phyloP scores from a whole-genome alignment of 192 early-diverging fungal species.

The Backusella parvicylindrica region DNA sequence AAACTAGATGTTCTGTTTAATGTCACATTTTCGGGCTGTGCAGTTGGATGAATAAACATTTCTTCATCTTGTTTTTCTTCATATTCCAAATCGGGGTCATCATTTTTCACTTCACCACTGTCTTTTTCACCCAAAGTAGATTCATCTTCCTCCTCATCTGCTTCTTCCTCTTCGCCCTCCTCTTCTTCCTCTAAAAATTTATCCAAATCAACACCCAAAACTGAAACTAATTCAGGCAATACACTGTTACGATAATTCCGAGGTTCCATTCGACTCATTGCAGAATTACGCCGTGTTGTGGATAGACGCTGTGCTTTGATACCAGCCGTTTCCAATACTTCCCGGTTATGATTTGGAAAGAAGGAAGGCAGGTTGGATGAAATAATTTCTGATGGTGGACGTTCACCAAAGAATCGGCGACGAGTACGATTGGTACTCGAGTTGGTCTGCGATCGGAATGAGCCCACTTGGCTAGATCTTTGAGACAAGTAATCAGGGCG shows the following conservation, averaged over 20 bases:
- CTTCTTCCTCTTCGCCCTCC: conserved; percentile 29
- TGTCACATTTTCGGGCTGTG: neutral
- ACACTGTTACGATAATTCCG: conserved; percentile 33
- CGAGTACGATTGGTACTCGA: conserved; percentile 12
- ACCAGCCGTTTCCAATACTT: conserved; percentile 34
- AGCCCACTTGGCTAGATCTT: neutral
- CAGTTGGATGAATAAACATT: neutral
- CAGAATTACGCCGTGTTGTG: conserved; percentile 17
- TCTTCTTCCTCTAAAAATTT: conserved; percentile 31
- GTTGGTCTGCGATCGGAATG: conserved; percentile 4
- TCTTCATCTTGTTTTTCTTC: conserved; percentile 11
- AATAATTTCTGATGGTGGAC: conserved; percentile 92
- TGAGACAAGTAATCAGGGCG: neutral
- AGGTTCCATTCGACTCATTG: conserved; percentile 11
- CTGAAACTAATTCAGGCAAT: conserved; percentile 35
- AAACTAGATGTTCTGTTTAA: neutral
- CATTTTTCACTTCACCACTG: neutral
- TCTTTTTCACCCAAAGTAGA: neutral
- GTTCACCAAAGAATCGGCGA: conserved; percentile 87
- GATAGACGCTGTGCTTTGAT: conserved; percentile 36
- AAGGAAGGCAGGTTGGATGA: conserved; percentile 88
- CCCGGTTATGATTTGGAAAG: conserved; percentile 70
- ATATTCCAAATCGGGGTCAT: conserved; percentile 20
- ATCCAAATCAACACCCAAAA: conserved; percentile 36
- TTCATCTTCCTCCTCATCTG: conserved; percentile 17